Percentiles rank a stretch among this genome's conserved stretches.
Evolutionary conservation across 2,329 filamentous ascomycete genomes (phyloP).

Genomic region (Calonectria naviculata): DNA sequence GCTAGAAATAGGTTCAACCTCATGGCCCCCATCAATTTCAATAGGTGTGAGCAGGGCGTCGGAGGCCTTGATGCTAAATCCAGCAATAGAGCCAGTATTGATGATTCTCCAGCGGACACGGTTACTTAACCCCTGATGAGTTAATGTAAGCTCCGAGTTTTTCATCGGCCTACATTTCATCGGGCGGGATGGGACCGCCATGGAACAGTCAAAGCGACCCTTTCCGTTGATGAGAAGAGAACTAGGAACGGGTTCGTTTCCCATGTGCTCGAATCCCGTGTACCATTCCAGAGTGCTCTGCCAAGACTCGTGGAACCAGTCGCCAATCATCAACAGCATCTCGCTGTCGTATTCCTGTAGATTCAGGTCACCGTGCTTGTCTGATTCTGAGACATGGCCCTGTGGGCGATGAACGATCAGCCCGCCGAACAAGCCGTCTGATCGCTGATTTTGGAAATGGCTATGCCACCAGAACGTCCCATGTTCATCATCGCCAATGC

Average conservation of each 20-base stretch:
- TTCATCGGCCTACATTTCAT: constrained; percentile 14
- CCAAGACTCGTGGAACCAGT: constrained; percentile 49
- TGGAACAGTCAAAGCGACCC: constrained; percentile 44
- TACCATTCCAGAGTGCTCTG: constrained; percentile 38
- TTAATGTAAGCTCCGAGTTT: neutral
- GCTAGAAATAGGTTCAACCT: neutral
- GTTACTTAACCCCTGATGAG: neutral
- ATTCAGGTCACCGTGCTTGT: neutral
- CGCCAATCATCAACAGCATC: constrained; percentile 63
- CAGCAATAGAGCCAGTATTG: constrained; percentile 3
- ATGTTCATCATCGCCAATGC: constrained; percentile 64
- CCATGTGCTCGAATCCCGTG: constrained; percentile 44
- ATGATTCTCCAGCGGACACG: neutral
- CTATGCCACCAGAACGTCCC: constrained; percentile 71
- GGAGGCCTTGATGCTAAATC: neutral
- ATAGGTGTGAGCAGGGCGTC: neutral
- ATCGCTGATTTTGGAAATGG: constrained; percentile 60
- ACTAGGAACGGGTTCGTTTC: constrained; percentile 53
- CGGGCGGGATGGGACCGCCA: constrained; percentile 39
- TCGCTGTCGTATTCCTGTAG: constrained; percentile 52
- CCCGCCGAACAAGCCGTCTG: constrained; percentile 67
- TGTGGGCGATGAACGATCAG: constrained; percentile 62
- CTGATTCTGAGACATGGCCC: constrained; percentile 49
- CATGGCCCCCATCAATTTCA: neutral
- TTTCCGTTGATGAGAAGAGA: constrained; percentile 50